Conservation (phyloP, 352 stramenopile species). For the Elongisporangium anandrum region DNA sequence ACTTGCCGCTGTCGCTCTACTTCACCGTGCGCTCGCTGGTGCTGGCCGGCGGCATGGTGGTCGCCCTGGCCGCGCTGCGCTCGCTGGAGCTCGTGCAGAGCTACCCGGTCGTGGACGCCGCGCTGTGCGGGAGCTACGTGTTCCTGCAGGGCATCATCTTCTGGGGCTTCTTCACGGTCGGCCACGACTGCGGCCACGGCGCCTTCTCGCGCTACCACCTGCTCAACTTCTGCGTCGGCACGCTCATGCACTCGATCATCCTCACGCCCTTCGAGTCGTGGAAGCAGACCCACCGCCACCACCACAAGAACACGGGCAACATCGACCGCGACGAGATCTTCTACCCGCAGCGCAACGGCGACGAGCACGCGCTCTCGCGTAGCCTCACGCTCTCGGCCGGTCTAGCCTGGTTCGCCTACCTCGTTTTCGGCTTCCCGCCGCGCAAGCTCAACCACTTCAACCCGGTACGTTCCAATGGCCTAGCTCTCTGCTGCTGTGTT, state of each 20-base stretch:
- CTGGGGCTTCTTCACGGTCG: slow-evolving; percentile 83
- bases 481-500: neutral
- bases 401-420: slow-evolving; percentile 67
- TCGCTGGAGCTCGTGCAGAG: slow-evolving; percentile 33
- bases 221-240: slow-evolving; percentile 76
- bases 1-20: slow-evolving; percentile 62
- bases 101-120: slow-evolving; percentile 29
- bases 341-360: slow-evolving; percentile 63
- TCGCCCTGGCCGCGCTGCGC: slow-evolving; percentile 37
- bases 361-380: slow-evolving; percentile 44
- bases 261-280: slow-evolving; percentile 77
- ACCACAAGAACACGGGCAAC: slow-evolving; percentile 88
- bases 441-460: slow-evolving; percentile 80
- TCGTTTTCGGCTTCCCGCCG: slow-evolving; percentile 67
- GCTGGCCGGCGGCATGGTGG: slow-evolving; percentile 36
- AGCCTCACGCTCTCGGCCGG: slow-evolving; percentile 48
- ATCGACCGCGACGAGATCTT: slow-evolving; percentile 84
- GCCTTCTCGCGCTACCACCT: slow-evolving; percentile 75
- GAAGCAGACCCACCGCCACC: slow-evolving; percentile 78
- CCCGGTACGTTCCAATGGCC: slow-evolving; percentile 31
- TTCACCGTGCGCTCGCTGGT: slow-evolving; percentile 56
- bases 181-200: slow-evolving; percentile 76
- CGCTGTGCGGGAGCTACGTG: slow-evolving; percentile 51
- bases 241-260: slow-evolving; percentile 75
- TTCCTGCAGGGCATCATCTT: slow-evolving; percentile 75